phyloP scores from a whole-genome alignment of 306 rosid genomes.

The Gastrolobium bilobum region DNA sequence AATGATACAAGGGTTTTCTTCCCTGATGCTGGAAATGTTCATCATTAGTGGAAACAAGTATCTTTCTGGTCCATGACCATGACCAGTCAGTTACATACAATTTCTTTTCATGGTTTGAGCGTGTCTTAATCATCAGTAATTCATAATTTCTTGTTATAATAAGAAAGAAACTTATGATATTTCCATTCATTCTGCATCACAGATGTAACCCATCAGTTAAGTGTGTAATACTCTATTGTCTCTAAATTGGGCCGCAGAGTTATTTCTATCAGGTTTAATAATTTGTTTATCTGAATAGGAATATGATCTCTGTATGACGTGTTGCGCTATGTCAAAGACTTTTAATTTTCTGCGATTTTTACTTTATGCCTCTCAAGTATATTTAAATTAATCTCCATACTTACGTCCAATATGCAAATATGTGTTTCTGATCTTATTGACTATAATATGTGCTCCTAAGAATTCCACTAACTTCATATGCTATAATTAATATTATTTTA shows the following conservation, averaged over 20 bases:
- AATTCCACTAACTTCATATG: conserved; percentile 46
- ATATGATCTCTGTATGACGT: not conserved
- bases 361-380: conserved; percentile 10
- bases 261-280: conserved; percentile 7
- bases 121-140: conserved; percentile 18
- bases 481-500: conserved; percentile 22
- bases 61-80: conserved; percentile 8
- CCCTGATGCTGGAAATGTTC: conserved; percentile 13
- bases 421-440: conserved; percentile 6
- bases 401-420: conserved; percentile 15
- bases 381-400: not conserved
- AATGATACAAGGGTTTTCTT: conserved; percentile 29
- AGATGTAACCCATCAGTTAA: conserved; percentile 18
- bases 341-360: conserved; percentile 1
- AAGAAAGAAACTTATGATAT: not conserved
- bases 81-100: not conserved
- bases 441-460: conserved; percentile 8
- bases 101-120: not conserved
- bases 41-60: conserved; percentile 25
- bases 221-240: conserved; percentile 2
- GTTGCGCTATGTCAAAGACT: not conserved
- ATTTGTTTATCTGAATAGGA: conserved; percentile 3
- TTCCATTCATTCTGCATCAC: conserved; percentile 30
- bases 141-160: conserved; percentile 4
- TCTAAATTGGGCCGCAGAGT: not conserved